Evolutionary conservation across 1,284 basidiomycete genomes (phyloP).

Genomic region (Cryptococcus sp.): DNA sequence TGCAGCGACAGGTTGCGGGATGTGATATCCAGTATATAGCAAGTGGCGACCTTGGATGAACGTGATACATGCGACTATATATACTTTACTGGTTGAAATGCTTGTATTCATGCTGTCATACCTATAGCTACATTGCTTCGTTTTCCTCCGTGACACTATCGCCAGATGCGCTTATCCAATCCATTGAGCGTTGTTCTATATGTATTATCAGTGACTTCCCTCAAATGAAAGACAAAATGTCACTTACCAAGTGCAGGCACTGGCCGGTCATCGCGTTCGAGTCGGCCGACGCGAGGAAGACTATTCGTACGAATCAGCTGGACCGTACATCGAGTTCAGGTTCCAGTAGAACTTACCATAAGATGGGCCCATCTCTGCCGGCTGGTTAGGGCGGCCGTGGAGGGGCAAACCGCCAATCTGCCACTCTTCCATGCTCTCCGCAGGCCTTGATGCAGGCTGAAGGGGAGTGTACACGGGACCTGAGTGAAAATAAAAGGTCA

Average conservation of each 20-base stretch:
- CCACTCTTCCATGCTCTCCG: conserved; percentile 60
- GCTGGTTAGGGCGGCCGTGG: conserved; percentile 60
- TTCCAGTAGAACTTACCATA: conserved; percentile 43
- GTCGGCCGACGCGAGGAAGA: conserved; percentile 41
- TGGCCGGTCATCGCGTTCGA: conserved; percentile 45
- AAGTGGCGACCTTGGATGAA: no score
- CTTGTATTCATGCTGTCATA: no score
- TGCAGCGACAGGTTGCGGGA: no score
- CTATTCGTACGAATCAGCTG: conserved; percentile 4
- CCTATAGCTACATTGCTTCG: no score
- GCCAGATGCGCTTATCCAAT: conserved; percentile 28
- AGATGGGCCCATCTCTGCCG: conserved; percentile 60
- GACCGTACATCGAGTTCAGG: no score
- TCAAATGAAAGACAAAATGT: no score
- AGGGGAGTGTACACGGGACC: conserved; percentile 50
- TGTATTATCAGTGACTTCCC: conserved; percentile 1
- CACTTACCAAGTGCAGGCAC: conserved; percentile 38
- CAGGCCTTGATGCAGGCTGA: conserved; percentile 59
- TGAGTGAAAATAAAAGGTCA: neutral
- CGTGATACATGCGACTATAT: no score
- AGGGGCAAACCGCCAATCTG: conserved; percentile 57
- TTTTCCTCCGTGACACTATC: no score
- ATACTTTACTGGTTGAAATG: no score
- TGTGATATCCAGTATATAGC: no score
- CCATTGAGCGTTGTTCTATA: conserved; percentile 45